These are phyloP conservation scores for Stephanodiscus triporus DNA, from an alignment of 108 stramenopile genomes.

Conservation along the genomic window DNA sequence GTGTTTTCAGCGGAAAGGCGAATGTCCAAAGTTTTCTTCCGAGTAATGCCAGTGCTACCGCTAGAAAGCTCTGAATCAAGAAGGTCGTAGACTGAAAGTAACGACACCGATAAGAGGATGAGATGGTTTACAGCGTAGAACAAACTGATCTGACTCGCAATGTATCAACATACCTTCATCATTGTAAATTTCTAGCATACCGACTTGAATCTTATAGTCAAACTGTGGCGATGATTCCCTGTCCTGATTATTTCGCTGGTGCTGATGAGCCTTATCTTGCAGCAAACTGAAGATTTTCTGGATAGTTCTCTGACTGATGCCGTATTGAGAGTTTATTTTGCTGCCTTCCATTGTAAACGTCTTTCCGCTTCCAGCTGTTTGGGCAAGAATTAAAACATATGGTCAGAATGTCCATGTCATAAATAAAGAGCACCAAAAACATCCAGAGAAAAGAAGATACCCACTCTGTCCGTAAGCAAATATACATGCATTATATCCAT, in stretches of 20 bases:
- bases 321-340: conserved; percentile 66
- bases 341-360: conserved; percentile 92
- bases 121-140: not conserved
- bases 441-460: not conserved
- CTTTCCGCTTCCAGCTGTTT: conserved; percentile 77
- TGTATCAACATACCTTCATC: conserved; percentile 72
- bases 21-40: conserved; percentile 79
- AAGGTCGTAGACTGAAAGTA: conserved; percentile 89
- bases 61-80: conserved; percentile 46
- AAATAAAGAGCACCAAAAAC: conserved; percentile 1
- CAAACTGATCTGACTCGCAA: not conserved
- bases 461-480: conserved; percentile 97
- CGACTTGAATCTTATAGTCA: conserved; percentile 60
- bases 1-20: conserved; percentile 73
- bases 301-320: conserved; percentile 88
- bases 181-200: conserved; percentile 92
- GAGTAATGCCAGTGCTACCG: conserved; percentile 29
- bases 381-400: not conserved
- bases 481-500: conserved; percentile 99
- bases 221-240: conserved; percentile 38
- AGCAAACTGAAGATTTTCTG: conserved; percentile 88
- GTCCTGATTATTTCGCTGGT: conserved; percentile 43
- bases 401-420: not conserved
- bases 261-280: conserved; percentile 70
- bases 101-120: not conserved